Percentiles rank a stretch among this genome's conserved stretches.
These are phyloP conservation scores for Immersiella caudata DNA, from an alignment of 495 filamentous ascomycete species.

Conservation along the genomic window DNA sequence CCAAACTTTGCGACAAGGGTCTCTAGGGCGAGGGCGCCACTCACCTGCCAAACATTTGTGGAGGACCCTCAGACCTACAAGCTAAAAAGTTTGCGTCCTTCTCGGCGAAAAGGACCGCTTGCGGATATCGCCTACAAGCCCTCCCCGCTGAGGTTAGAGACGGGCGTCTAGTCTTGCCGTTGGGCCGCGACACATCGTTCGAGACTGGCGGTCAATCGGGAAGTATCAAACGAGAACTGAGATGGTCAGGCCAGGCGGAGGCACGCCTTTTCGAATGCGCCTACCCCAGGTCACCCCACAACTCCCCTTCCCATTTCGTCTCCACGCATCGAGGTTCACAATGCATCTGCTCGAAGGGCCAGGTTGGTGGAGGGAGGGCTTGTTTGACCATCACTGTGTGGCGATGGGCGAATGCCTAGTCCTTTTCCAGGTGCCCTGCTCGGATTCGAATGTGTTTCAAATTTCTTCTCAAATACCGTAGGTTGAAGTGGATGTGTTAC, in stretches of 20 bases:
- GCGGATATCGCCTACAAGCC: not conserved
- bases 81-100: not conserved
- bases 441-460: too few species aligned
- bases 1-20: slow-evolving; percentile 8
- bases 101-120: not conserved
- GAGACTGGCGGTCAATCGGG: slow-evolving; percentile 3
- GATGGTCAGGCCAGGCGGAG: not conserved
- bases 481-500: too few species aligned
- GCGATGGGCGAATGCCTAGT: too few species aligned
- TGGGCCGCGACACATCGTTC: not conserved
- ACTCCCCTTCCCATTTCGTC: too few species aligned
- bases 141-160: not conserved
- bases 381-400: too few species aligned
- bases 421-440: too few species aligned
- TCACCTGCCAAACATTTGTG: not conserved
- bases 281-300: too few species aligned
- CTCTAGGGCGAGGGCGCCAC: slow-evolving; percentile 1
- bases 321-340: too few species aligned
- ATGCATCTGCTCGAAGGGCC: too few species aligned
- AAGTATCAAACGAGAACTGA: not conserved
- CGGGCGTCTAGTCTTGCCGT: not conserved
- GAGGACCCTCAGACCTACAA: not conserved
- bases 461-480: too few species aligned
- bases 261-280: too few species aligned
- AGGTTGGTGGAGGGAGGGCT: too few species aligned